phyloP scores from a whole-genome alignment of 352 stramenopile species.

The Aphanomyces invadans region DNA sequence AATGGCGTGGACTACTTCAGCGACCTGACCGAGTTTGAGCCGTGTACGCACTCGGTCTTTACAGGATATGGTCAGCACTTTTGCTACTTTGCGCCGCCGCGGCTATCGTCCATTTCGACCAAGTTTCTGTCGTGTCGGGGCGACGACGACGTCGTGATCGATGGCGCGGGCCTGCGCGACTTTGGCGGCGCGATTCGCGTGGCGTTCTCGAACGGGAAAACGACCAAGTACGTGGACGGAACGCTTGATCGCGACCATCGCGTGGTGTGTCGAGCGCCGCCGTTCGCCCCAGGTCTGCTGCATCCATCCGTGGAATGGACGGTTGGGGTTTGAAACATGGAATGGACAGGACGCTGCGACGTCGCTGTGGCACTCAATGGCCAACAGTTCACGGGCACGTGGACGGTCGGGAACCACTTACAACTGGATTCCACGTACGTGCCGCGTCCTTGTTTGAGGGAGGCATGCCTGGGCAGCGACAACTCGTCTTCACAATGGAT shows the following conservation, averaged over 20 bases:
- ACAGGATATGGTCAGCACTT: background rate
- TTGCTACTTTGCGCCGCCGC: slow-evolving; percentile 6
- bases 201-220: slow-evolving; percentile 13
- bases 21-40: background rate
- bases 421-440: background rate
- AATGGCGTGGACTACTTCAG: slow-evolving; percentile 17
- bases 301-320: too few species aligned
- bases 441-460: background rate
- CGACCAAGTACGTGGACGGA: slow-evolving; percentile 12
- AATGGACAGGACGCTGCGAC: slow-evolving; percentile 3
- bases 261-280: slow-evolving; percentile 5
- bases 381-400: slow-evolving; percentile 20
- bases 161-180: slow-evolving; percentile 5
- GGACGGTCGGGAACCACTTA: slow-evolving; percentile 7
- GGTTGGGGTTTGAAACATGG: too few species aligned
- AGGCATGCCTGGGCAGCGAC: background rate
- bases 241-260: background rate
- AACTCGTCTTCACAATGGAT: too few species aligned
- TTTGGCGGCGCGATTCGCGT: slow-evolving; percentile 19
- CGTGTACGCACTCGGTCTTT: slow-evolving; percentile 1
- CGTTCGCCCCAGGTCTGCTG: slow-evolving; percentile 9
- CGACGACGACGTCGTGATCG: background rate
- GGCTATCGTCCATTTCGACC: background rate
- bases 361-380: slow-evolving; percentile 16
- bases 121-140: slow-evolving; percentile 1